phyloP scores from a whole-genome alignment of 2,329 filamentous ascomycete genomes.

The Colletotrichum tanaceti region DNA sequence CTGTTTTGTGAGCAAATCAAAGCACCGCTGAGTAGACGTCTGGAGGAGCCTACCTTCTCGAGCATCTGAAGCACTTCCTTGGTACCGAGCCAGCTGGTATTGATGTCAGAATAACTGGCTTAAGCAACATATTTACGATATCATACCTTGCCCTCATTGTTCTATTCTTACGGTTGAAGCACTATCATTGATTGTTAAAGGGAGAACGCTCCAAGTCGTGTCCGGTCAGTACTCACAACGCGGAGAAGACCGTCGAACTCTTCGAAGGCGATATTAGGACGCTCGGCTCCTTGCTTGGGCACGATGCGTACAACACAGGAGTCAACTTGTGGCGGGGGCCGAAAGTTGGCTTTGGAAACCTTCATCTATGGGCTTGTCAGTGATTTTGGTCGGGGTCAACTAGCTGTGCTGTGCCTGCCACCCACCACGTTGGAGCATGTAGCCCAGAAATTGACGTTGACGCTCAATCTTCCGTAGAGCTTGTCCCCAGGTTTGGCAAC shows the following conservation, averaged over 20 bases:
- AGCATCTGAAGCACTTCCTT: constrained; percentile 84
- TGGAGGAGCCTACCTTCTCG: constrained; percentile 58
- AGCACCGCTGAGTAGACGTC: not conserved
- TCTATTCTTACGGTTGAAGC: constrained; percentile 82
- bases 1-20: constrained; percentile 44
- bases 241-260: constrained; percentile 94
- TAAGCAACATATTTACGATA: too few species aligned
- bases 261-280: constrained; percentile 90
- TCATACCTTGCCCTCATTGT: constrained; percentile 73
- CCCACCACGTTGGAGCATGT: constrained; percentile 40
- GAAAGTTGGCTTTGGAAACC: constrained; percentile 75
- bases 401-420: not conserved
- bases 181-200: constrained; percentile 38
- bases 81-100: constrained; percentile 77
- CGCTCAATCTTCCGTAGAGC: constrained; percentile 55
- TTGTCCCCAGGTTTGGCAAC: constrained; percentile 76
- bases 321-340: constrained; percentile 92
- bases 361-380: constrained; percentile 37
- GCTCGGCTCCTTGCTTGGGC: constrained; percentile 79
- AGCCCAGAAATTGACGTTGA: constrained; percentile 42
- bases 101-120: not conserved
- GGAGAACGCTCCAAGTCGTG: too few species aligned
- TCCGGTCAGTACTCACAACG: constrained; percentile 63
- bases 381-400: too few species aligned
- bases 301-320: constrained; percentile 90